Base-by-base conservation (phyloP, 78 protist genomes). In the Dictyostelium citrinum region DNA sequence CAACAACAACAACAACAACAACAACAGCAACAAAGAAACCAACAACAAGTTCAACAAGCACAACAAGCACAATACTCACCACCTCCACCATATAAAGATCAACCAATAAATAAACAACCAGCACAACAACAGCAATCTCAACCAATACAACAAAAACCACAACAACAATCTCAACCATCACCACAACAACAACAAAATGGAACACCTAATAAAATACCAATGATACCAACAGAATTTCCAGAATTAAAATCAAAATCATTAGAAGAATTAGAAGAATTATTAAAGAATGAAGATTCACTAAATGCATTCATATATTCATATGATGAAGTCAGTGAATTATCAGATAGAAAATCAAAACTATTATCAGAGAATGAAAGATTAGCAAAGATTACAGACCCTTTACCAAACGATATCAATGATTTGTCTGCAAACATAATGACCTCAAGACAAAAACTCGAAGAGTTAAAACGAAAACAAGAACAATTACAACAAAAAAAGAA, bases 171-270 rank as follows among this genome's bases (percentile, higher is more conserved):
- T 12, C 68, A 58, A 41, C 74, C 1, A 83, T 41, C 31, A 16
- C 68, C 45, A 22, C 3, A 8, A 41, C 31, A 9, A 46, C 49
- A 45, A 39, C 64, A n/a, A 27, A 20, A 76, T 24, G 79, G 79
- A 39, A 20, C 20, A n/a, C n/a, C n/a, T 24, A 67, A n/a, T n/a
- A 80, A 80, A 80, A 76, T 78, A 41, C 85, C 84, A 78, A 60
- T 71, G 22, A 29, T 80, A 33, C 84, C 93, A 61, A 45, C 41
- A 5, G 55, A 45, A 61, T 88, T 88, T 22, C 72, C 70, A 29
- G 93, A 88, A 46, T 41, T 86, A 37, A 82, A 88, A 35, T 41
- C 60, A 17, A 88, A 88, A 35, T 35, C 86, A 61, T 61, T 64
- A 10, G 72, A 88, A 27, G 93, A 88, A 67, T 55, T 88, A 11